A percentile compares a stretch with the other conserved stretches of the same genome.
phyloP scores from a whole-genome alignment of 2,329 filamentous ascomycete species.

The Diaporthe sp. region DNA sequence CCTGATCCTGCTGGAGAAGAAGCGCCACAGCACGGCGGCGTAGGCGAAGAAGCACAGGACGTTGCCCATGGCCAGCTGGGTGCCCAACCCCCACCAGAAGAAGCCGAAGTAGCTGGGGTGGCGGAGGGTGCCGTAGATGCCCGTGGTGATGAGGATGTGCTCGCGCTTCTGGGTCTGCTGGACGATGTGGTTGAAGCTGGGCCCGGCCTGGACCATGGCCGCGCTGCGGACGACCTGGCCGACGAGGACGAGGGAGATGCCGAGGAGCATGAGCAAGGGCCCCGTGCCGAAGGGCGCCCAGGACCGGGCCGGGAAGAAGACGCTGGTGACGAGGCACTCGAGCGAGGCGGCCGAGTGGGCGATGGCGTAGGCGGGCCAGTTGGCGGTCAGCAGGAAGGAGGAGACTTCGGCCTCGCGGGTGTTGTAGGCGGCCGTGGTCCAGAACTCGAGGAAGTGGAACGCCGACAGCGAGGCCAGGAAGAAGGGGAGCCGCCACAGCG shows the following conservation, averaged over 20 bases:
- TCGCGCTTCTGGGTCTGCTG: constrained; percentile 76
- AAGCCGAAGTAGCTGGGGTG: constrained; percentile 98
- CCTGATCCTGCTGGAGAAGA: constrained; percentile 81
- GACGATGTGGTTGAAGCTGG: constrained; percentile 92
- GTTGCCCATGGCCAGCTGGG: constrained; percentile 92
- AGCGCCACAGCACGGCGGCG: constrained; percentile 82
- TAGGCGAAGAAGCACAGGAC: constrained; percentile 82
- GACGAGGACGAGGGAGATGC: constrained; percentile 72
- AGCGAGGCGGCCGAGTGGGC: constrained; percentile 82
- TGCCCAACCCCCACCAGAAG: constrained; percentile 98
- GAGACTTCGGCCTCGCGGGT: constrained; percentile 77
- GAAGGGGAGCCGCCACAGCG: constrained; percentile 74
- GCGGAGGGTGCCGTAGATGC: constrained; percentile 81
- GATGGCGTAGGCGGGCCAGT: constrained; percentile 86
- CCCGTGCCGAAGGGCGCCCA: constrained; percentile 62
- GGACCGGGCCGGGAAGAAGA: constrained; percentile 65
- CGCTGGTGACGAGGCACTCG: constrained; percentile 76
- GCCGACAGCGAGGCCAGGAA: constrained; percentile 78
- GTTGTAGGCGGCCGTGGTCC: constrained; percentile 88
- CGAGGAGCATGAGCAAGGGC: constrained; percentile 63
- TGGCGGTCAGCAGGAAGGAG: constrained; percentile 86
- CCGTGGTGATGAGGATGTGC: constrained; percentile 86
- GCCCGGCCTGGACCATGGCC: constrained; percentile 91
- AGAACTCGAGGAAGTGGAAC: constrained; percentile 98
- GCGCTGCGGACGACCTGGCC: constrained; percentile 84